Percentiles rank a stretch among this genome's conserved stretches.
Conservation (phyloP, 345 rosid genomes). For the Dipteronia dyeriana region DNA sequence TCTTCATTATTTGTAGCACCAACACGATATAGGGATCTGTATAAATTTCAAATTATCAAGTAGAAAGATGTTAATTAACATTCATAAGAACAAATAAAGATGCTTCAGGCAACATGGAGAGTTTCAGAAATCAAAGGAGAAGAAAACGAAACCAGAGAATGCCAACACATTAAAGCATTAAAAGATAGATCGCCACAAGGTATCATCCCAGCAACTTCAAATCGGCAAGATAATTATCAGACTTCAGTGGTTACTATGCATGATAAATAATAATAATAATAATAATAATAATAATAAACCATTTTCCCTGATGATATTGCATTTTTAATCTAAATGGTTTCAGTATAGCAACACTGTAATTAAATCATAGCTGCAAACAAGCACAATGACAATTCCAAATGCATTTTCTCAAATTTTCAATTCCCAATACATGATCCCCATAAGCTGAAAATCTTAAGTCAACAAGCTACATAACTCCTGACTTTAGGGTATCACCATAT, state of each 20-base stretch:
- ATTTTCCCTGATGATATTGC: not conserved
- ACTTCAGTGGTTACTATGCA: not conserved
- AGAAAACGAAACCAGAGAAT: not conserved
- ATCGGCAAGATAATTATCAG: not conserved
- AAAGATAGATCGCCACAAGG: not conserved
- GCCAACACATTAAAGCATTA: not conserved
- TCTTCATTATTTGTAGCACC: constrained; percentile 71
- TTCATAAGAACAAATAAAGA: not conserved
- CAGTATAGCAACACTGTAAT: not conserved
- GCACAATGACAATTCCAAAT: not conserved
- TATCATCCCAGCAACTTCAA: not conserved
- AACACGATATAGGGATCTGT: constrained; percentile 50
- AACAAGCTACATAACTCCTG: not conserved
- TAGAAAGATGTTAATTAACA: constrained; percentile 1
- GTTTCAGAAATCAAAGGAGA: not conserved
- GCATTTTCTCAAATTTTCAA: not conserved
- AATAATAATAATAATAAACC: not conserved
- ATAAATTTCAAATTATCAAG: constrained; percentile 7
- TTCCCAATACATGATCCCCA: not conserved
- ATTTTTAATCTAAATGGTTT: not conserved
- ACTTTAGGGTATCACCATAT: not conserved
- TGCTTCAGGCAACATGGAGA: not conserved
- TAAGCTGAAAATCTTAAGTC: not conserved
- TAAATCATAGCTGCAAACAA: not conserved
- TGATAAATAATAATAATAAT: too few relatives aligned